phyloP scores from a whole-genome alignment of 805 yeast species.

The Zygotorulaspora florentina region DNA sequence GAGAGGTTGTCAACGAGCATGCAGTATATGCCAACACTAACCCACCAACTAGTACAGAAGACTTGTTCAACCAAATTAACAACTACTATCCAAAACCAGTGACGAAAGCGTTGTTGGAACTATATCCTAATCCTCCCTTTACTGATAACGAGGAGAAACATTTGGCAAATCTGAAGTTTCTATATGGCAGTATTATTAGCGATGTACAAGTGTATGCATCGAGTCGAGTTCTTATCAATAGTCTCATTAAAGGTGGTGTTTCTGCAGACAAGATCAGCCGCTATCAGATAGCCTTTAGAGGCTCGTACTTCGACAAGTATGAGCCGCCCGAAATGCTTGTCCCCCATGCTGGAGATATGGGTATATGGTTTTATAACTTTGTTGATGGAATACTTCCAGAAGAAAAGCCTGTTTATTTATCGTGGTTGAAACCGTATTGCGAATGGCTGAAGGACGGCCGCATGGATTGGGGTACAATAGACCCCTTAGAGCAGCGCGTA shows the following conservation, averaged over 20 bases:
- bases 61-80: slow-evolving; percentile 32
- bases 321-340: slow-evolving; percentile 29
- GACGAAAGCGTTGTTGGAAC: slow-evolving; percentile 25
- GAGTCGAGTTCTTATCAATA: slow-evolving; percentile 36
- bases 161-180: slow-evolving; percentile 18
- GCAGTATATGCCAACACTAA: slow-evolving; percentile 31
- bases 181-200: slow-evolving; percentile 37
- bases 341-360: slow-evolving; percentile 37
- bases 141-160: slow-evolving; percentile 12
- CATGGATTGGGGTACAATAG: slow-evolving; percentile 34
- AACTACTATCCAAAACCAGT: slow-evolving; percentile 37
- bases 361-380: slow-evolving; percentile 36
- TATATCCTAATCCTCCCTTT: slow-evolving; percentile 21
- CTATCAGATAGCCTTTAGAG: slow-evolving; percentile 33
- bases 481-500: slow-evolving; percentile 25
- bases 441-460: slow-evolving; percentile 29
- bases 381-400: slow-evolving; percentile 25
- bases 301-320: slow-evolving; percentile 23
- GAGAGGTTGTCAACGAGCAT: slow-evolving; percentile 38
- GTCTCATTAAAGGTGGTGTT: slow-evolving; percentile 19
- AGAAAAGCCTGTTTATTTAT: slow-evolving; percentile 24
- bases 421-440: slow-evolving; percentile 33
- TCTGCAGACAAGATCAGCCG: slow-evolving; percentile 22
- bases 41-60: slow-evolving; percentile 31
- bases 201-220: slow-evolving; percentile 41